Base-by-base conservation (phyloP, 2,329 filamentous ascomycete genomes). In the Teratosphaeria nubilosa region DNA sequence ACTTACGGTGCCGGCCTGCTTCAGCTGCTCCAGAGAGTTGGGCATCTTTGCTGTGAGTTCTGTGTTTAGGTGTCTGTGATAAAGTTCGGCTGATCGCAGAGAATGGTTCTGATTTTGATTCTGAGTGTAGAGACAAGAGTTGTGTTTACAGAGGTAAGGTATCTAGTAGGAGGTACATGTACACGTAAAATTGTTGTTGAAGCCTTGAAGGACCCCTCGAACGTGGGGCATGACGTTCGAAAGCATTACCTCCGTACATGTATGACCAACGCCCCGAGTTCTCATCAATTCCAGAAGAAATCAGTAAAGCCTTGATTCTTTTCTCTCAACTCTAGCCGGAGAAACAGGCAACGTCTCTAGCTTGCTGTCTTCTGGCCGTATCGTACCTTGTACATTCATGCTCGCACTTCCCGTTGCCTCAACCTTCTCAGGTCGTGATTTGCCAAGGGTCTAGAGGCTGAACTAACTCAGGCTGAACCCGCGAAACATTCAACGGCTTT, bases 1-100 rank as follows among this genome's bases (percentile, higher is more conserved):
- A 88, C 90, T 78, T 83, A 95, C 91, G 73, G 94, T 99, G 86
- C 94, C 94, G 75, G 87, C 78, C 81, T 90, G 86, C 84, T 99
- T 99, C 76, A 99, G 85, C 81, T 97, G 91, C 71, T 97, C 94
- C 71, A 99, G 88, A 77, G 91, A 90, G 77, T 80, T 87, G 77
- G 90, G 78, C 91, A 96, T 96, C 65, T 52, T 71, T 64, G n/a
- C 41, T 48, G 41, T n/a, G 3, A 48, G n/a, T 20, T 20, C 20
- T 7, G 41, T 48, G 5, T 2, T 7, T 48, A 10, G 22, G n/a
- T 48, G n/a, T 41, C 34, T 41, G 11, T 14, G 13, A 41, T 41
- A 41, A 11, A n/a, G 13, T 14, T 14, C 5, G 11, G 10, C 22
- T 48, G 41, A 10, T 48, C 5, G 20, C 41, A 20, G 41, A 48